Evolutionary conservation across 805 yeast genomes (phyloP).

Genomic region (Candida incommunis): DNA sequence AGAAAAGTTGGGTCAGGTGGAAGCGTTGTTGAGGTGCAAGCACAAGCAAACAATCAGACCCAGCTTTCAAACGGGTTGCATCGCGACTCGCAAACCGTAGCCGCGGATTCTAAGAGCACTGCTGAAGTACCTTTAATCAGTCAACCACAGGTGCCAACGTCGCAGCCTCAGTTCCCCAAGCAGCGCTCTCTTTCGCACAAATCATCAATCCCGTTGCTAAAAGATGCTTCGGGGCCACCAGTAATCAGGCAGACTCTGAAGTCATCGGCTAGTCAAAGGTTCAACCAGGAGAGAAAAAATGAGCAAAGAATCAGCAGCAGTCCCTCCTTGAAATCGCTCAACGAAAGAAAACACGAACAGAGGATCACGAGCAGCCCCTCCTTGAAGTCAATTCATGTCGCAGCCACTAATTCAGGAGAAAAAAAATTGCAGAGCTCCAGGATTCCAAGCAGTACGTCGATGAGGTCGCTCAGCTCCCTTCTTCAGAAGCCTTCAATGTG

Average conservation of each 20-base stretch:
- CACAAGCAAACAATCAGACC: no score
- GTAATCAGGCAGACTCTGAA: not conserved
- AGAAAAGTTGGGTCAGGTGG: not conserved
- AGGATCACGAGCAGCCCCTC: no score
- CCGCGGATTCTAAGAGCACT: no score
- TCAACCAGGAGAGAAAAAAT: conserved; percentile 1
- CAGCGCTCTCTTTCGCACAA: not conserved
- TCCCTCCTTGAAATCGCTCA: no score
- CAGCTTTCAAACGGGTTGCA: no score
- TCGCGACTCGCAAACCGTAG: no score
- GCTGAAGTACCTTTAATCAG: no score
- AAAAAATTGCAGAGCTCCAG: not conserved
- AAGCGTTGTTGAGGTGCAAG: not conserved
- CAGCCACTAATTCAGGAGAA: no score
- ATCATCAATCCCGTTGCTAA: not conserved
- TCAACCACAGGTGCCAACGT: not conserved
- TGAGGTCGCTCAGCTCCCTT: not conserved
- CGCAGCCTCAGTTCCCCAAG: not conserved
- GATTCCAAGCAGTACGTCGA: not conserved
- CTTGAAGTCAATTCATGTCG: no score
- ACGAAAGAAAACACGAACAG: no score
- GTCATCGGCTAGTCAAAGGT: not conserved
- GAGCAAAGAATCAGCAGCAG: not conserved
- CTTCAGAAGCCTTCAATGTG: not conserved
- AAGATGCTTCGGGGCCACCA: not conserved